Evolutionary conservation across 371 early-diverging fungal genomes (phyloP).

Genomic region (Circinella umbellata): DNA sequence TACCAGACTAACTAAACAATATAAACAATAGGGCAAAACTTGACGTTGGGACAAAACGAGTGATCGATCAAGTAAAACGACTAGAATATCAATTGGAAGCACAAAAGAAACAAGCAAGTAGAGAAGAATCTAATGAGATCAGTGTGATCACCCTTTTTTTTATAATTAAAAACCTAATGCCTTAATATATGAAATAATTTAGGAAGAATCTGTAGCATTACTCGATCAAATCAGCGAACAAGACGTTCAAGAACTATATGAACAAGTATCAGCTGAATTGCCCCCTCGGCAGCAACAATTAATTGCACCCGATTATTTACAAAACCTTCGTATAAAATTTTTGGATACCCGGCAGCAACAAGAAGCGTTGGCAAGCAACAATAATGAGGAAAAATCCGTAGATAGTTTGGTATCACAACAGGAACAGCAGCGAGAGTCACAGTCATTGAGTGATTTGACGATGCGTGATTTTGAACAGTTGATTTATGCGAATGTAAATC

Average conservation of each 20-base stretch:
- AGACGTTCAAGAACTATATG: slow-evolving; percentile 36
- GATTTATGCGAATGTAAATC: slow-evolving; percentile 69
- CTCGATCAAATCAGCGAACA: slow-evolving; percentile 29
- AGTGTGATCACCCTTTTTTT: background rate
- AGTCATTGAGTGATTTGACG: background rate
- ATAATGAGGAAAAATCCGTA: background rate
- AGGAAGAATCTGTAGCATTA: slow-evolving; percentile 9
- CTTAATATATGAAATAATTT: background rate
- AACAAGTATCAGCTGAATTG: slow-evolving; percentile 36
- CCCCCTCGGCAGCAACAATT: slow-evolving; percentile 17
- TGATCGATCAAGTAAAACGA: slow-evolving; percentile 36
- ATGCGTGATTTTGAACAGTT: slow-evolving; percentile 61
- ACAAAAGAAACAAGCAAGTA: slow-evolving; percentile 24
- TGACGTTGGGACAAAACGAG: slow-evolving; percentile 35
- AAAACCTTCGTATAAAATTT: slow-evolving; percentile 47
- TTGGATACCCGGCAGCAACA: slow-evolving; percentile 42
- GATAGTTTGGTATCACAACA: background rate
- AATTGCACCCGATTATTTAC: slow-evolving; percentile 50
- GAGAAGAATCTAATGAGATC: background rate
- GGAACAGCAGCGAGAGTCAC: background rate
- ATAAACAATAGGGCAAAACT: background rate
- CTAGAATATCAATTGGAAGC: slow-evolving; percentile 36
- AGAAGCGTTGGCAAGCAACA: slow-evolving; percentile 1
- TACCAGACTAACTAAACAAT: background rate
- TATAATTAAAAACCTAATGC: background rate